Base-by-base conservation (phyloP, 2,329 filamentous ascomycete species). In the Gaeumannomyces tritici region DNA sequence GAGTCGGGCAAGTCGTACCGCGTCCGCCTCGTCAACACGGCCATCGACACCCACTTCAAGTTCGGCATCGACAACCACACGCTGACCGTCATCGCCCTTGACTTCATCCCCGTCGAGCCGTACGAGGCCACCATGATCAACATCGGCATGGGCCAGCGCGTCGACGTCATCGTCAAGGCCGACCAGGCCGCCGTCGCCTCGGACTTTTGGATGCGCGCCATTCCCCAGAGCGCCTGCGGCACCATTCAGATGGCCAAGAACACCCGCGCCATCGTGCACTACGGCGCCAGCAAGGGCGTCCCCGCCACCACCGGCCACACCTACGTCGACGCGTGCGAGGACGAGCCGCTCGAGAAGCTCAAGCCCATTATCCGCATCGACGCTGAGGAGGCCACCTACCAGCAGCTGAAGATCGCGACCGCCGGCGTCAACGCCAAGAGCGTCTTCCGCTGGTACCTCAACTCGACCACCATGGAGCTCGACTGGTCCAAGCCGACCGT, bases 31-130 rank as follows among this genome's bases (percentile, higher is more conserved):
- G 79, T 87, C 69, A 88, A 88, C 72, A 71, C 79, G 0, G 76
- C 83, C 51, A 73, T 78, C 61, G 75, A 85, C 68, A 77, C 74
- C 42, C 72, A 80, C 63, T 76, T 82, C 70, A 74, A 79, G 58
- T 84, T 88, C 68, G 87, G 75, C 68, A 88, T 81, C 69, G 83
- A 77, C 74, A 79, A 78, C 1, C 86, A 89, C 71, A 81, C 73
- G 26, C 75, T 89, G 72, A 87, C 79, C 0, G 83, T 89, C 62
- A 84, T 89, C 61, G 79, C 85, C 26, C 83, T 83, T 67, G 87
- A 89, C 69, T 87, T 87, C 62, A 83, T 88, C 4, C 76, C 81
- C 1, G 75, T 89, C 42, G 70, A 83, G 65, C 86, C 88, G 0
- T 90, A 89, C 70, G 77, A 81, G 4, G 86, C 86, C 0, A 76